A percentile compares a stretch with the other conserved stretches of the same genome.
Conservation (phyloP, 495 filamentous ascomycete species). For the Gamarada debralockiae region DNA sequence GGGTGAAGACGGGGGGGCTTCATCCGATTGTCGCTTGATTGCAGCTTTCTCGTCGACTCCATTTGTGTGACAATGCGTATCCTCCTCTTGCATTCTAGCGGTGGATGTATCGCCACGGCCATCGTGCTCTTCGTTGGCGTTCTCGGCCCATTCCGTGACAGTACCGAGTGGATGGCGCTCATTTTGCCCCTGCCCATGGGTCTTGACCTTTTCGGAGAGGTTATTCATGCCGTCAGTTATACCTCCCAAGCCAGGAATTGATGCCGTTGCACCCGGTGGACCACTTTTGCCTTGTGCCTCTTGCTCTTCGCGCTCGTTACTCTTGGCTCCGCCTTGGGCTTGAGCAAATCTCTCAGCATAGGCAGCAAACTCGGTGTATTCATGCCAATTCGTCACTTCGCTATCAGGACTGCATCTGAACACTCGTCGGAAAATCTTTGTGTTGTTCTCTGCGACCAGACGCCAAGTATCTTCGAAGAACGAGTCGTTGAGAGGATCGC, state of each 20-base stretch:
- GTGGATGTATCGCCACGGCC: constrained; percentile 13
- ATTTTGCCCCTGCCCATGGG: constrained; percentile 13
- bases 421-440: constrained; percentile 84
- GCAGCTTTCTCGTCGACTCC: constrained; percentile 36
- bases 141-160: constrained; percentile 37
- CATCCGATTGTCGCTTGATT: constrained; percentile 10
- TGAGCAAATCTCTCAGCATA: constrained; percentile 79
- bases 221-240: constrained; percentile 21
- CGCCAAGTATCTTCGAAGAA: constrained; percentile 91
- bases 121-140: constrained; percentile 11
- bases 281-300: constrained; percentile 38
- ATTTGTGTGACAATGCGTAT: constrained; percentile 12
- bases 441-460: constrained; percentile 89
- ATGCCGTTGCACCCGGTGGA: constrained; percentile 37
- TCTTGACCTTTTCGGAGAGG: constrained; percentile 29
- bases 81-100: constrained; percentile 16
- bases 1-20: constrained; percentile 21
- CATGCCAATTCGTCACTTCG: constrained; percentile 88
- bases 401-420: constrained; percentile 97
- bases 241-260: constrained; percentile 20
- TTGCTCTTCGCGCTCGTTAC: constrained; percentile 42
- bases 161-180: constrained; percentile 29
- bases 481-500: constrained; percentile 74
- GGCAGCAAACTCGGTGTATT: constrained; percentile 82
- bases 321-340: constrained; percentile 47